A percentile compares a stretch with the other conserved stretches of the same genome.
Evolutionary conservation across 2,329 filamentous ascomycete genomes (phyloP).

Genomic region (Gremmenia infestans): DNA sequence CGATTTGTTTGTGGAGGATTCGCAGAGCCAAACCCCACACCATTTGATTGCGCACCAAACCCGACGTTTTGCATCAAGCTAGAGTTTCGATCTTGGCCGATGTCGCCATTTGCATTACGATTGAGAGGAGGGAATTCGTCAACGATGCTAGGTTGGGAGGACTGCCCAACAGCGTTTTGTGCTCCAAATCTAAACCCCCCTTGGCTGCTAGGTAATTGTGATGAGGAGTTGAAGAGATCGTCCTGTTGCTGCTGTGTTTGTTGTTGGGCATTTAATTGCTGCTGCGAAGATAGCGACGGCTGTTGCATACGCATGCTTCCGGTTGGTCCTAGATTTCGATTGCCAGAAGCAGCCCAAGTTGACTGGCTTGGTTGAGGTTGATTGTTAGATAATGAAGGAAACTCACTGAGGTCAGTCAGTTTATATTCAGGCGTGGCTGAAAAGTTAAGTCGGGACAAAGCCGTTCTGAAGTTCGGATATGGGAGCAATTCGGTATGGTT

Average conservation of each 20-base stretch:
- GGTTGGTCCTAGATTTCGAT: conserved; percentile 26
- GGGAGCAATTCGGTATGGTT: too few relatives aligned
- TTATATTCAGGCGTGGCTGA: not conserved
- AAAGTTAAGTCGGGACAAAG: too few relatives aligned
- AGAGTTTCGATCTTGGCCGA: conserved; percentile 49
- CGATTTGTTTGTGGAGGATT: conserved; percentile 39
- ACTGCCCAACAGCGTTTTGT: conserved; percentile 30
- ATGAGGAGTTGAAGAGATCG: conserved; percentile 31
- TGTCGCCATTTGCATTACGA: conserved; percentile 51
- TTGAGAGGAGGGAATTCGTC: conserved; percentile 62
- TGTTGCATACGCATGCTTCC: conserved; percentile 29
- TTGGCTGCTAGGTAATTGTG: conserved; percentile 29
- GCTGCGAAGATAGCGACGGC: conserved; percentile 23
- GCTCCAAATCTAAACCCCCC: conserved; percentile 30
- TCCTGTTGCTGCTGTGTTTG: conserved; percentile 32
- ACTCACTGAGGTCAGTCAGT: conserved; percentile 46
- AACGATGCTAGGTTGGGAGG: conserved; percentile 37
- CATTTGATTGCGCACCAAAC: conserved; percentile 45
- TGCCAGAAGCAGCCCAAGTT: conserved; percentile 29
- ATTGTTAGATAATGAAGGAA: conserved; percentile 60
- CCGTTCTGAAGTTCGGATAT: too few relatives aligned
- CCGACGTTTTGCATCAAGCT: conserved; percentile 51
- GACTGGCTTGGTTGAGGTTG: conserved; percentile 37
- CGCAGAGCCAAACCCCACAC: conserved; percentile 32
- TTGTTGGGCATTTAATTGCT: conserved; percentile 28